A percentile compares a stretch with the other conserved stretches of the same genome.
phyloP scores from a whole-genome alignment of 257 asterid genomes.

The Nicotiana benthamiana region DNA sequence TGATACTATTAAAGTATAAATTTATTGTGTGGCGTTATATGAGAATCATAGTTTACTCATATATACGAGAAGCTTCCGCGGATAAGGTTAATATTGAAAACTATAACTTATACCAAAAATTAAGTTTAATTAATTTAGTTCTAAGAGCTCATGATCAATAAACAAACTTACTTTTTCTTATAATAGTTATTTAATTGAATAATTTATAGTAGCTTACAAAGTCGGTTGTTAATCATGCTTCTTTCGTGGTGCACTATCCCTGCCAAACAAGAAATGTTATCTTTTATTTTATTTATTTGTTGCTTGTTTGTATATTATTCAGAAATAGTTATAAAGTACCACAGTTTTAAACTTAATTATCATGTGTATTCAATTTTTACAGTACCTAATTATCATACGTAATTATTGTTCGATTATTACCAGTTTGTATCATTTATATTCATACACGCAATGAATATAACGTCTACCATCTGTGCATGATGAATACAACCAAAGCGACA shows the following conservation, averaged over 20 bases:
- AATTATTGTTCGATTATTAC: no score
- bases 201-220: no score
- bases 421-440: no score
- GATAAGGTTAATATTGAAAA: background rate
- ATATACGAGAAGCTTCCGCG: background rate
- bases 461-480: no score
- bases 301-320: background rate
- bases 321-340: no score
- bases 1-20: background rate
- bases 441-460: no score
- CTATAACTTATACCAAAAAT: background rate
- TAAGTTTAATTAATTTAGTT: background rate
- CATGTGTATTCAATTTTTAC: no score
- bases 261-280: background rate
- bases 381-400: no score
- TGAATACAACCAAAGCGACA: no score
- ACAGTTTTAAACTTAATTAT: no score
- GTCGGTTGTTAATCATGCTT: background rate
- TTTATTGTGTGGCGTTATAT: background rate
- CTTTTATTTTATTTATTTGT: background rate
- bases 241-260: background rate
- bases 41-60: background rate
- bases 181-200: no score
- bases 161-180: background rate
- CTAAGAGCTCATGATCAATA: background rate